phyloP scores from a whole-genome alignment of 257 asterid species.

The Vinca minor region DNA sequence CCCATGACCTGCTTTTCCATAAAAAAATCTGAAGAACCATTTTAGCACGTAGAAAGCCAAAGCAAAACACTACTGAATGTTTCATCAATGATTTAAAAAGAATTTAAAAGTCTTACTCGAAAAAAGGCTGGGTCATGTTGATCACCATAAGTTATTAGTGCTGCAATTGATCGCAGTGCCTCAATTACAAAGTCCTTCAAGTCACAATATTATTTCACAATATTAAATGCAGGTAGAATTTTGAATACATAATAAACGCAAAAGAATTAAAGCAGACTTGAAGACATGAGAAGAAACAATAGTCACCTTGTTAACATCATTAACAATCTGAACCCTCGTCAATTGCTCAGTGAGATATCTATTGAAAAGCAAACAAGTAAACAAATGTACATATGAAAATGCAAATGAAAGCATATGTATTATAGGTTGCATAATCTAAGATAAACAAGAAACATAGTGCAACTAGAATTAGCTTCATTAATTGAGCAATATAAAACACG shows the following conservation, averaged over 20 bases:
- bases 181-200: slow-evolving; percentile 84
- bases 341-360: too few species aligned
- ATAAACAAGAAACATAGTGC: background rate
- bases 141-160: slow-evolving; percentile 90
- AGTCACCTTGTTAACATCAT: slow-evolving; percentile 86
- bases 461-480: background rate
- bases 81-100: slow-evolving; percentile 19
- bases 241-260: background rate
- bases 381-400: background rate
- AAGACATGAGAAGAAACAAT: slow-evolving; percentile 18
- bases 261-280: slow-evolving; percentile 7
- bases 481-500: background rate
- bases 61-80: background rate
- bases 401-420: background rate
- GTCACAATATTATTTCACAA: slow-evolving; percentile 5
- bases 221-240: slow-evolving; percentile 17
- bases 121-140: slow-evolving; percentile 91
- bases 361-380: slow-evolving; percentile 9
- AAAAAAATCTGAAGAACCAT: slow-evolving; percentile 50
- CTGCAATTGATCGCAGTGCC: slow-evolving; percentile 91
- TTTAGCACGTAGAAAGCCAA: background rate
- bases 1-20: slow-evolving; percentile 98
- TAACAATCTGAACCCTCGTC: slow-evolving; percentile 67
- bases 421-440: background rate
- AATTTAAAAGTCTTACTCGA: slow-evolving; percentile 48